Percentiles rank a stretch among this genome's conserved stretches.
Conservation (phyloP, 306 rosid genomes). For the Malus domestica region DNA sequence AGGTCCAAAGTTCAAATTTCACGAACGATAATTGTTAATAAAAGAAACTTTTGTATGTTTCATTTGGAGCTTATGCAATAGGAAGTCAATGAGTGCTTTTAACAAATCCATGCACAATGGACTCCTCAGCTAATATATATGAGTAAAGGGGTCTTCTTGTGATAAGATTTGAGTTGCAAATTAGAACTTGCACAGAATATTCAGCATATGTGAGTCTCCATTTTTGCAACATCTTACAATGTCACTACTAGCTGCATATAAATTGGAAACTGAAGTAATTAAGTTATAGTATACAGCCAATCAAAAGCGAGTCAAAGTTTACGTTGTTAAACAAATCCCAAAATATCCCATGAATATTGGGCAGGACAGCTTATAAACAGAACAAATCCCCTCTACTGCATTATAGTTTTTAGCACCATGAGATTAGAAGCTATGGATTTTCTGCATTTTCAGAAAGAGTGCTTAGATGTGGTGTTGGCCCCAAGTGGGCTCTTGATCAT, state of each 20-base stretch:
- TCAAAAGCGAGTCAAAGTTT: neutral
- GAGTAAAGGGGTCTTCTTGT: too few species aligned
- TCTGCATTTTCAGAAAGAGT: constrained; percentile 25
- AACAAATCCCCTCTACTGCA: neutral
- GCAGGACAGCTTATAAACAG: neutral
- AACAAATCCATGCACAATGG: neutral
- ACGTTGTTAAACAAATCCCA: neutral
- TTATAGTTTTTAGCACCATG: neutral
- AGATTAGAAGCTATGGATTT: constrained; percentile 24
- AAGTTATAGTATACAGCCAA: neutral
- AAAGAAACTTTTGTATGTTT: neutral
- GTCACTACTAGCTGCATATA: neutral
- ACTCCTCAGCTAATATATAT: neutral
- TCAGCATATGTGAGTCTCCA: neutral
- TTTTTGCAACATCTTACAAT: neutral
- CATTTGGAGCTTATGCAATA: too few species aligned
- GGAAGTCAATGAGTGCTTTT: neutral
- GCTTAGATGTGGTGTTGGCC: constrained; percentile 62
- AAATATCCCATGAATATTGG: neutral
- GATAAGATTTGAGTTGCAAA: too few species aligned
- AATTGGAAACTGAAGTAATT: neutral
- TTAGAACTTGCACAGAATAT: too few species aligned
- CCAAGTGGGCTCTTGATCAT: constrained; percentile 51
- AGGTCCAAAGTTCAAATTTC: neutral
- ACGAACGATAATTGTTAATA: neutral